phyloP scores from a whole-genome alignment of 2,329 filamentous ascomycete species.

The Colletotrichum cereale region DNA sequence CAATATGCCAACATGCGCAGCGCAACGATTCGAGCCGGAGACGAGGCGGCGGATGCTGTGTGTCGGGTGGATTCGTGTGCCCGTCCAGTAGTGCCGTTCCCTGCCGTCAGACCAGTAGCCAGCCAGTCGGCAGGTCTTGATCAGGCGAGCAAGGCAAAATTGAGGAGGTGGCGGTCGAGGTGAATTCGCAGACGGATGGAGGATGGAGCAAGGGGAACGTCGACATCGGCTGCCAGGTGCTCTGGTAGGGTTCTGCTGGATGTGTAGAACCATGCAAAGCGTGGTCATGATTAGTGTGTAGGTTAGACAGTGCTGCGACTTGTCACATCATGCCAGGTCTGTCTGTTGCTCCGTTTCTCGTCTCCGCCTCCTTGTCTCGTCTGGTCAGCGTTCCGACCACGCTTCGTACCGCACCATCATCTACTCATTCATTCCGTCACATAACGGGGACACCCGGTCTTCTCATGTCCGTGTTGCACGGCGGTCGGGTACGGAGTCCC shows the following conservation, averaged over 20 bases:
- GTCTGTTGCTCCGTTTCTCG: constrained; percentile 24
- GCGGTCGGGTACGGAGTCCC: constrained; percentile 18
- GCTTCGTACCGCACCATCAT: constrained; percentile 3
- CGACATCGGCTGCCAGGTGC: constrained; percentile 12
- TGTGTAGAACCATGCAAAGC: background rate
- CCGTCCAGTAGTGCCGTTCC: constrained; percentile 24
- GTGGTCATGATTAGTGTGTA: background rate
- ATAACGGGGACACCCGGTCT: background rate
- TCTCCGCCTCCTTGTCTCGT: constrained; percentile 19
- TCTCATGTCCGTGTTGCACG: constrained; percentile 3
- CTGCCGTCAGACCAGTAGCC: constrained; percentile 21
- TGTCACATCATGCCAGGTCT: constrained; percentile 34
- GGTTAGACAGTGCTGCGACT: constrained; percentile 12
- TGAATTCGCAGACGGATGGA: constrained; percentile 1
- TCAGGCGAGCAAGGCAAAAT: constrained; percentile 7
- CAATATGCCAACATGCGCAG: background rate
- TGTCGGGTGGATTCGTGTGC: constrained; percentile 15
- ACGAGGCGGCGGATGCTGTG: constrained; percentile 17
- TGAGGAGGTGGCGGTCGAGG: constrained; percentile 1
- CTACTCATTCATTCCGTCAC: constrained; percentile 2
- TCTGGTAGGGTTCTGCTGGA: constrained; percentile 22
- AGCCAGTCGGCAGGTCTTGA: constrained; percentile 17
- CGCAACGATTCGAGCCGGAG: background rate
- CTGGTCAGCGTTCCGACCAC: constrained; percentile 10
- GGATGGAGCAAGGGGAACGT: background rate